A percentile compares a stretch with the other conserved stretches of the same genome.
These are phyloP conservation scores for Raddia guianensis DNA, from an alignment of 176 grass and related monocot genomes.

Conservation along the genomic window DNA sequence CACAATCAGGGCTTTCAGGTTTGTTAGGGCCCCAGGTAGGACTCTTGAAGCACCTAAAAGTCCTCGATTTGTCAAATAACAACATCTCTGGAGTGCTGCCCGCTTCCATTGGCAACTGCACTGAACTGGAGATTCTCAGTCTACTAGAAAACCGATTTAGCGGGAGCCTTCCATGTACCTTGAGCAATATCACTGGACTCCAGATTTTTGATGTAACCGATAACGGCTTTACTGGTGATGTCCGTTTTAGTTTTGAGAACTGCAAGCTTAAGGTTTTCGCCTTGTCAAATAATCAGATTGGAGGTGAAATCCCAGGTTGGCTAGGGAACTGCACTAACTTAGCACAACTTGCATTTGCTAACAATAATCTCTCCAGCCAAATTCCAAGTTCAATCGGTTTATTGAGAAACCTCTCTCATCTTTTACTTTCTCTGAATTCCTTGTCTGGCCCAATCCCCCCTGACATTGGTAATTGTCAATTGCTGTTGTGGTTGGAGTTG, in stretches of 20 bases:
- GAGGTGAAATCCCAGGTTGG: slow-evolving; percentile 51
- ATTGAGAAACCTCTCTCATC: slow-evolving; percentile 49
- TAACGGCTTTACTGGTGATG: slow-evolving; percentile 56
- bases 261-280: slow-evolving; percentile 53
- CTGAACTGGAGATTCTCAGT: slow-evolving; percentile 56
- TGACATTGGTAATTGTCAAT: slow-evolving; percentile 53
- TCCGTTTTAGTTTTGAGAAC: slow-evolving; percentile 51
- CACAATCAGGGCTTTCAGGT: slow-evolving; percentile 48
- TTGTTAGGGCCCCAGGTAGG: slow-evolving; percentile 59
- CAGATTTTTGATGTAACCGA: slow-evolving; percentile 34
- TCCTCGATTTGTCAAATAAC: slow-evolving; percentile 35
- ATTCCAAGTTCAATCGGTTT: slow-evolving; percentile 57
- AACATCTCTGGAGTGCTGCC: slow-evolving; percentile 60
- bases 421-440: slow-evolving; percentile 62
- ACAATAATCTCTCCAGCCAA: slow-evolving; percentile 57
- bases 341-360: slow-evolving; percentile 22
- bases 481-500: slow-evolving; percentile 45
- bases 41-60: slow-evolving; percentile 34
- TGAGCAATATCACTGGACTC: slow-evolving; percentile 50
- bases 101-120: slow-evolving; percentile 57
- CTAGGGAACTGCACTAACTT: slow-evolving; percentile 60
- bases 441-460: slow-evolving; percentile 71
- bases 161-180: slow-evolving; percentile 50
- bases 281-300: slow-evolving; percentile 58
- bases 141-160: slow-evolving; percentile 61